Evolutionary conservation across 805 yeast genomes (phyloP), one percentile per base, ranked within the genome.

Genomic region (Barnettozyma sp.): DNA sequence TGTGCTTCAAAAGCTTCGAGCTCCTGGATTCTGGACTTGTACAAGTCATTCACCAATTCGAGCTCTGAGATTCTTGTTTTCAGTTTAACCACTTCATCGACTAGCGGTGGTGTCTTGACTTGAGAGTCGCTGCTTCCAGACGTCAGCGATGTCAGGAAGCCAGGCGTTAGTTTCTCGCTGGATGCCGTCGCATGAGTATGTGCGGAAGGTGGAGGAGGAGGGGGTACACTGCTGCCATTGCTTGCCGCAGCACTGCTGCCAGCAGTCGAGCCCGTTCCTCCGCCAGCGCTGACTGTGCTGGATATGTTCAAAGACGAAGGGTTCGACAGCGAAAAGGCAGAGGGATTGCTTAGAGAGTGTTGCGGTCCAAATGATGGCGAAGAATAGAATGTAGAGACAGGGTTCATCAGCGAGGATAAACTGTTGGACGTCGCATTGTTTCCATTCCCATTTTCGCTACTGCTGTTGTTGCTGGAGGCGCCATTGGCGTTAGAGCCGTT

Each of bases 41-140:
- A 84, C 40, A 90, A 63, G 54, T 88, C 97, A 50, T 87, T 88
- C 26, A 90, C 95, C 28, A 88, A 66, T 56, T 90, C 97, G 42
- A 90, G 69, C 56, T 90, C 97, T 10, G 82, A 75, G 16, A 88
- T 84, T 40, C 94, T 68, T 0, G 95, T 84, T 44, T 76, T 74
- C 43, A 88, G 61, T 35, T 58, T 63, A 22, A 63, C 62, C 15
- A 59, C 49, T 24, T 62, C 66, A 35, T 54, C 61, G 28, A 49
- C 27, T 8, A 33, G 20, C 14, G 35, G 18, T 4, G 43, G 14
- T 6, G 31, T 22, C 7, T 24, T n/a, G 5, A 32, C 14, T 16
- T 13, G 26, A 26, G 36, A 18, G 22, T 30, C n/a, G n/a, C n/a
- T n/a, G n/a, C n/a, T n/a, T n/a, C n/a, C 24, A 19, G 36, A 33